Conservation (phyloP, 106 monocot species). For the Gastrodia elata region DNA sequence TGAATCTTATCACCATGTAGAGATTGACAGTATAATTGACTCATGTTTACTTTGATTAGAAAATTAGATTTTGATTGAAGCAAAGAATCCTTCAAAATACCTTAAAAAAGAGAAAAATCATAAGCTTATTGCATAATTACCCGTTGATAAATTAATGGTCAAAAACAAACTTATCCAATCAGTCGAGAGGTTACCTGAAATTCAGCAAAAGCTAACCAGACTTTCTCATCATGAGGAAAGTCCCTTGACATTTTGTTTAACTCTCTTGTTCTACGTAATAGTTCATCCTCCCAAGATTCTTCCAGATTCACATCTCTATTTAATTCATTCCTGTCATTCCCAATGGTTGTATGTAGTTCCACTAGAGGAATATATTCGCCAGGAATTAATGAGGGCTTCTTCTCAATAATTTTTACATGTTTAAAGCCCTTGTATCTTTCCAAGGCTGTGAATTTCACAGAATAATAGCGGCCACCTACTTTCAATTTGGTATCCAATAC, state of each 20-base stretch:
- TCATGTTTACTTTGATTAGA: conserved; percentile 4
- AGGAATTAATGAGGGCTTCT: conserved; percentile 12
- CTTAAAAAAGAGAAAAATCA: background rate
- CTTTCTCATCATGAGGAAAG: conserved; percentile 74
- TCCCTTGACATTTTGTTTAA: conserved; percentile 84
- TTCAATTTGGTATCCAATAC: conserved; percentile 46
- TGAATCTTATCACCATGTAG: background rate
- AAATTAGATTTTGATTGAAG: background rate
- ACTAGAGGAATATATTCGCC: conserved; percentile 53
- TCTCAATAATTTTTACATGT: conserved; percentile 47
- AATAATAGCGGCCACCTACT: conserved; percentile 72
- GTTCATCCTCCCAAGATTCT: conserved; percentile 95
- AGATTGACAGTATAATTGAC: background rate
- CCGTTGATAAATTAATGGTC: background rate
- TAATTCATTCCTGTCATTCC: conserved; percentile 15
- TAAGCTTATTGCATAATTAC: background rate
- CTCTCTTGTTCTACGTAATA: conserved; percentile 69
- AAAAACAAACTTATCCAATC: background rate
- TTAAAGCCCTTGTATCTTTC: conserved; percentile 74
- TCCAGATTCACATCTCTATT: conserved; percentile 25
- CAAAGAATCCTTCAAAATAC: background rate
- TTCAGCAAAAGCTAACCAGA: conserved; percentile 80
- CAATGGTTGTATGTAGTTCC: conserved; percentile 21
- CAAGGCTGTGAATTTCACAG: conserved; percentile 43
- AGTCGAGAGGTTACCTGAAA: conserved; percentile 64